Evolutionary conservation across 768 basidiomycete species (phyloP).

Genomic region (Boletus insuetus): DNA sequence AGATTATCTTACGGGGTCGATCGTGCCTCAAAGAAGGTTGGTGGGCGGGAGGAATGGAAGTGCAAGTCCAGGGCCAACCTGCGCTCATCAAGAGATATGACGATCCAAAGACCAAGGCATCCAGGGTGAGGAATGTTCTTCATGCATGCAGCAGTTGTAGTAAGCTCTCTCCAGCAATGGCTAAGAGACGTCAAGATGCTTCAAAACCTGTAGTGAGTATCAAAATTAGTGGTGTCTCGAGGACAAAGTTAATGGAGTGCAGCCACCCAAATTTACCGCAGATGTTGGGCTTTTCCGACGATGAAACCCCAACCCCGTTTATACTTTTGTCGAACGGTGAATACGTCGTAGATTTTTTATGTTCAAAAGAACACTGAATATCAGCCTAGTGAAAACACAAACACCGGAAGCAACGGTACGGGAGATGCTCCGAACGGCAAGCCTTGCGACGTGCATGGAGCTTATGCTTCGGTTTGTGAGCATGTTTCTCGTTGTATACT

Average conservation of each 20-base stretch:
- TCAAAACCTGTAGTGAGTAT: constrained; percentile 47
- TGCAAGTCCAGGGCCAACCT: constrained; percentile 38
- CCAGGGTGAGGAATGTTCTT: constrained; percentile 26
- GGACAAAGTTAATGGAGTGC: neutral
- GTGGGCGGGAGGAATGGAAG: constrained; percentile 46
- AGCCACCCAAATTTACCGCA: constrained; percentile 55
- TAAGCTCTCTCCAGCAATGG: constrained; percentile 39
- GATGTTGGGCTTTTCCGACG: constrained; percentile 49
- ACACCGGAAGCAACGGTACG: constrained; percentile 40
- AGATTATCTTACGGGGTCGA: constrained; percentile 38
- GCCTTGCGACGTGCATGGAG: constrained; percentile 37
- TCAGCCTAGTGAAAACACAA: constrained; percentile 39
- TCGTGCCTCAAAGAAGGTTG: constrained; percentile 42
- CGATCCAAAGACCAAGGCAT: constrained; percentile 30
- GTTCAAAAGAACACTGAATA: neutral
- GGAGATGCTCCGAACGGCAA: constrained; percentile 34
- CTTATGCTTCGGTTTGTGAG: constrained; percentile 35
- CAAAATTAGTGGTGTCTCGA: neutral
- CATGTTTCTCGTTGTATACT: neutral
- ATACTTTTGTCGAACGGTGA: constrained; percentile 50
- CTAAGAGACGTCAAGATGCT: constrained; percentile 48
- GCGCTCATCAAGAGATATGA: constrained; percentile 47
- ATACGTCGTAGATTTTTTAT: neutral
- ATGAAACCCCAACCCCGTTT: constrained; percentile 45
- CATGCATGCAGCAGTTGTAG: neutral